A percentile compares a stretch with the other conserved stretches of the same genome.
Evolutionary conservation across 2,329 filamentous ascomycete species (phyloP).

Genomic region (Pyrenophora graminea): DNA sequence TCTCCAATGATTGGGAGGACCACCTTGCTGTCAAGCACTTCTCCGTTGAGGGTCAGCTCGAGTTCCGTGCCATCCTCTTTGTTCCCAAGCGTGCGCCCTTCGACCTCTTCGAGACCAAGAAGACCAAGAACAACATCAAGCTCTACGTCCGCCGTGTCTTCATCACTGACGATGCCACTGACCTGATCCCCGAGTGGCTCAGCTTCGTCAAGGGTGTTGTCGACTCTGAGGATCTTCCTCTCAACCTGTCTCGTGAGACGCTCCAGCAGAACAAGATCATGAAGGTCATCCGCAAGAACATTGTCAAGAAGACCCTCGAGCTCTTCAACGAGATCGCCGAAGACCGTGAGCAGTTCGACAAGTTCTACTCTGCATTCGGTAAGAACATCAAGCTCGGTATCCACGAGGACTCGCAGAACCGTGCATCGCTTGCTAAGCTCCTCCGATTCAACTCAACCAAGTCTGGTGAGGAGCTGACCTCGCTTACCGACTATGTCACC

Average conservation of each 20-base stretch:
- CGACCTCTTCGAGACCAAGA: slow-evolving; percentile 99
- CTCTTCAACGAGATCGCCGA: slow-evolving; percentile 99
- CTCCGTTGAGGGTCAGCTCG: slow-evolving; percentile 99
- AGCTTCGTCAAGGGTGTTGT: slow-evolving; percentile 99
- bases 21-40: slow-evolving; percentile 99
- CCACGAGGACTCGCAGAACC: slow-evolving; percentile 99
- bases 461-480: slow-evolving; percentile 94
- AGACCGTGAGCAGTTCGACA: slow-evolving; percentile 99
- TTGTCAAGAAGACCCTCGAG: slow-evolving; percentile 99
- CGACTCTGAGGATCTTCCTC: slow-evolving; percentile 98
- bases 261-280: slow-evolving; percentile 99
- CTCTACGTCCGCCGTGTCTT: slow-evolving; percentile 99
- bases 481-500: slow-evolving; percentile 94
- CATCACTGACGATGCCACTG: slow-evolving; percentile 99
- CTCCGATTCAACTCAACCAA: slow-evolving; percentile 99
- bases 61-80: slow-evolving; percentile 99
- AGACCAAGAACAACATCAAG: slow-evolving; percentile 99
- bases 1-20: slow-evolving; percentile 99
- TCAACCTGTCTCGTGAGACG: slow-evolving; percentile 99
- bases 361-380: slow-evolving; percentile 99
- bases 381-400: slow-evolving; percentile 99
- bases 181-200: slow-evolving; percentile 99
- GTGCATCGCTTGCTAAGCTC: slow-evolving; percentile 88
- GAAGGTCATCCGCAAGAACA: slow-evolving; percentile 99
- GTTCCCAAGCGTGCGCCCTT: slow-evolving; percentile 99